phyloP scores from a whole-genome alignment of 352 stramenopile species.

The Pythium grandisporangium region DNA sequence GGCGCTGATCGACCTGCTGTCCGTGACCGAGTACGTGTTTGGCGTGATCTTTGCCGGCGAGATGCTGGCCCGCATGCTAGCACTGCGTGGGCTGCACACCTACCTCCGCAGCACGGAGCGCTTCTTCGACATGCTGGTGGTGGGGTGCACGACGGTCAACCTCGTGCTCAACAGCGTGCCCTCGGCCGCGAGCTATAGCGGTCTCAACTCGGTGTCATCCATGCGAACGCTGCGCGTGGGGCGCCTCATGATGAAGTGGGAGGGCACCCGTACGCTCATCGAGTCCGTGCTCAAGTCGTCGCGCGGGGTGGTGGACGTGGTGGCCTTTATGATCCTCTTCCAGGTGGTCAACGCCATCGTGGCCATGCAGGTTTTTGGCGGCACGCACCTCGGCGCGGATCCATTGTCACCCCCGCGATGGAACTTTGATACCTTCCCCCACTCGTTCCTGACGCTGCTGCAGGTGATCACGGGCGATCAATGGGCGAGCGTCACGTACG shows the following conservation, averaged over 20 bases:
- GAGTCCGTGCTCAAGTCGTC: constrained; percentile 72
- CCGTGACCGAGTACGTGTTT: constrained; percentile 64
- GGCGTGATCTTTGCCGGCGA: constrained; percentile 48
- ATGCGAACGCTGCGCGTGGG: constrained; percentile 62
- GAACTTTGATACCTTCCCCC: constrained; percentile 70
- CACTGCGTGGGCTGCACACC: constrained; percentile 31
- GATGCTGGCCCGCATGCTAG: constrained; percentile 51
- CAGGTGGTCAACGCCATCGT: constrained; percentile 71
- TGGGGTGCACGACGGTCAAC: constrained; percentile 55
- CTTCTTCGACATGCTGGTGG: constrained; percentile 64
- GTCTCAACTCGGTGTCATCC: constrained; percentile 56
- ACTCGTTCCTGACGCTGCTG: constrained; percentile 63
- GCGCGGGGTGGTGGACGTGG: constrained; percentile 66
- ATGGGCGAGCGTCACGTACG: constrained; percentile 70
- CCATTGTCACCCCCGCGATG: constrained; percentile 50
- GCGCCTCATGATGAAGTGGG: constrained; percentile 74
- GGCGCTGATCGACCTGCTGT: constrained; percentile 22
- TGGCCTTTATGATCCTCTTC: constrained; percentile 67
- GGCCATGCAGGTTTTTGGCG: constrained; percentile 73
- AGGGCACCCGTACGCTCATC: constrained; percentile 69
- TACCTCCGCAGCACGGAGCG: constrained; percentile 55
- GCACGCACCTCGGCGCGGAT: constrained; percentile 26
- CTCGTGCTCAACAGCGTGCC: constrained; percentile 69
- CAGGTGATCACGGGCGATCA: constrained; percentile 75
- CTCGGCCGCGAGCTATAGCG: constrained; percentile 30